Percentiles rank a stretch among this genome's conserved stretches.
Evolutionary conservation across 192 early-diverging fungal genomes (phyloP).

Genomic region (Borealophlyctis nickersoniae): DNA sequence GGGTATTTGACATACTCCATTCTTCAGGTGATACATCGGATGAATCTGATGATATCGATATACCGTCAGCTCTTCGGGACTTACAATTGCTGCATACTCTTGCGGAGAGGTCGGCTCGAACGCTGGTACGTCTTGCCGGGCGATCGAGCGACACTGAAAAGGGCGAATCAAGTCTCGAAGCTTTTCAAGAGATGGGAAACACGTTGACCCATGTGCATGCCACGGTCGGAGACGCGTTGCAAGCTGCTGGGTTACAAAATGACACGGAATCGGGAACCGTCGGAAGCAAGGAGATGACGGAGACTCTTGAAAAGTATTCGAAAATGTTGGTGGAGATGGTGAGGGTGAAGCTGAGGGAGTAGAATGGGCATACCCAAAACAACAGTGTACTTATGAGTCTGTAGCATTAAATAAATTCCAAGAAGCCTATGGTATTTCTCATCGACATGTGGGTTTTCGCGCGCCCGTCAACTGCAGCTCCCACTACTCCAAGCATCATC

Average conservation of each 20-base stretch:
- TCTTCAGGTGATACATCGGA: neutral
- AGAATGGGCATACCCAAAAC: too few species aligned
- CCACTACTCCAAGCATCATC: too few species aligned
- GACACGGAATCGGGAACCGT: too few species aligned
- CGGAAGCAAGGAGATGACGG: conserved; percentile 1
- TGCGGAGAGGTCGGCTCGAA: conserved; percentile 3
- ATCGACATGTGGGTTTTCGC: too few species aligned
- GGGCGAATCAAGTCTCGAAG: conserved; percentile 4
- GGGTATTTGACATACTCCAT: neutral
- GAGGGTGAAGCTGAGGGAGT: conserved; percentile 24
- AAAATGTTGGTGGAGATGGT: conserved; percentile 35
- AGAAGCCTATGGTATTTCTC: too few species aligned
- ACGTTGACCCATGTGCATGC: conserved; percentile 15
- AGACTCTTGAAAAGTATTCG: conserved; percentile 37
- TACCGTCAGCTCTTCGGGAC: conserved; percentile 13
- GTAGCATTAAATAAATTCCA: too few species aligned
- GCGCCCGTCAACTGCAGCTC: too few species aligned
- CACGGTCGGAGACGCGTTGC: conserved; percentile 14
- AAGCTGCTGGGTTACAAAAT: neutral
- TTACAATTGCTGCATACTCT: conserved; percentile 2
- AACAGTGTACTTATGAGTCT: too few species aligned
- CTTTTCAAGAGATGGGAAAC: conserved; percentile 5
- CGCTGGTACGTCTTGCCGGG: conserved; percentile 1
- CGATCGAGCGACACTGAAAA: neutral
- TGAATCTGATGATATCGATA: conserved; percentile 1